Evolutionary conservation across 805 yeast genomes (phyloP).

Genomic region (Nakazawaea wyomingensis): DNA sequence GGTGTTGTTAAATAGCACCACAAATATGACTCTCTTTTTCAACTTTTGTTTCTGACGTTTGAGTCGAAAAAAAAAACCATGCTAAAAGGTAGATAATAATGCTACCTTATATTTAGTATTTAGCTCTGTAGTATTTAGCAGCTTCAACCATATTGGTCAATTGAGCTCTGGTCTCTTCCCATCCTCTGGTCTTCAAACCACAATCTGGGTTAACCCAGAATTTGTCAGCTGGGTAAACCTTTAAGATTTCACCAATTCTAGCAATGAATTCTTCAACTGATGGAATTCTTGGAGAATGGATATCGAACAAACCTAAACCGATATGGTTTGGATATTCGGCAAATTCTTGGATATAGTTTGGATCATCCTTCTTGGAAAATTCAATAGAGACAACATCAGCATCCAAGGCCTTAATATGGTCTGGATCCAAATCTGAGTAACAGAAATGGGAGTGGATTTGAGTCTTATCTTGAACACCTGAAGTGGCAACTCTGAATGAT

Average conservation of each 20-base stretch:
- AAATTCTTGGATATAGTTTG: conserved; percentile 96
- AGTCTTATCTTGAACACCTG: conserved; percentile 91
- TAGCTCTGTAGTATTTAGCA: conserved; percentile 88
- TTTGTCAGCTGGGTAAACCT: conserved; percentile 95
- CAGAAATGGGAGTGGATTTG: conserved; percentile 99
- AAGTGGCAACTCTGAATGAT: conserved; percentile 98
- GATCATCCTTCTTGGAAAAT: conserved; percentile 99
- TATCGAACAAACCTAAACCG: conserved; percentile 98
- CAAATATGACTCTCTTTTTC: conserved; percentile 10
- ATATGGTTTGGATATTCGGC: conserved; percentile 98
- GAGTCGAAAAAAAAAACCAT: no score
- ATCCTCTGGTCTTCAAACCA: conserved; percentile 99
- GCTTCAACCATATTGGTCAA: conserved; percentile 99
- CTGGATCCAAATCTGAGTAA: conserved; percentile 99
- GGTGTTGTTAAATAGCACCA: conserved; percentile 15
- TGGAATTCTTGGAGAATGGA: conserved; percentile 99
- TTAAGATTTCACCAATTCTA: conserved; percentile 90
- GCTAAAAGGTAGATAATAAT: not conserved
- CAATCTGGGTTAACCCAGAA: conserved; percentile 99
- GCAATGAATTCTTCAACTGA: conserved; percentile 93
- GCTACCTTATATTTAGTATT: conserved; percentile 22
- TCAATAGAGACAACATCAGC: conserved; percentile 99
- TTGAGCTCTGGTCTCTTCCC: conserved; percentile 95
- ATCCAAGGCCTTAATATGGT: conserved; percentile 98
- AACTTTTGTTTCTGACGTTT: conserved; percentile 5